Evolutionary conservation across 345 rosid genomes (phyloP), one percentile per base, ranked within the genome.

Genomic region (Leavenworthia alabamica): DNA sequence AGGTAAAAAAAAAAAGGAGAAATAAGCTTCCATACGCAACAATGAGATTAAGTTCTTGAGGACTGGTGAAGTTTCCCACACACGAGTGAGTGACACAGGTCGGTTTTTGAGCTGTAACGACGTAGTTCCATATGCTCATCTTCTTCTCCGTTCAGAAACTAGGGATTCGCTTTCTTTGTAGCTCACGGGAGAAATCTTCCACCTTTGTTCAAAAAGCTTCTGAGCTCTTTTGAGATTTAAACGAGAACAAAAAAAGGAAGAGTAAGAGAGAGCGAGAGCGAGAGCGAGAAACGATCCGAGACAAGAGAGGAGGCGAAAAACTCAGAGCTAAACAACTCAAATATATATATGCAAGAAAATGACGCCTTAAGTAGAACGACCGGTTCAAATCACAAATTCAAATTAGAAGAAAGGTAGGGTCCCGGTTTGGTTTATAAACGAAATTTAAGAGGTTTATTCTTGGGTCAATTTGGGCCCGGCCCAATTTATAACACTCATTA

Each of bases 1-100:
- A 28, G 3, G 20, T 17, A 22, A 28, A 2, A 2, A n/a, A 23
- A 7, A 14, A 13, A 7, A 29, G 20, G 49, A 32, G 32, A 16
- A 4, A n/a, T 6, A 17, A 29, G 11, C 14, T 16, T 19, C 11
- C 76, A 19, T 80, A 92, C 99, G 96, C 96, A 7, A 81, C 66
- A 40, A 93, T 89, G 80, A 93, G 99, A 78, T 93, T 93, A 67
- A 86, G 96, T 58, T 89, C 94, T 31, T 86, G 96, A 46, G 94
- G 86, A 55, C 81, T 62, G 63, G 99, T 93, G 88, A 93, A 87
- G 79, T 89, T 89, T 75, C 97, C 99, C 41, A 93, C 97, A 67
- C 97, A 89, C 4, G 97, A 86, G 75, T 93, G 96, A 27, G 94
- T 80, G 36, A 89, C 97, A 67, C 86, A 82, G 47, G 98, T 92